Base-by-base conservation (phyloP, 169 alveolate species). In the Cryptosporidium sp. region DNA sequence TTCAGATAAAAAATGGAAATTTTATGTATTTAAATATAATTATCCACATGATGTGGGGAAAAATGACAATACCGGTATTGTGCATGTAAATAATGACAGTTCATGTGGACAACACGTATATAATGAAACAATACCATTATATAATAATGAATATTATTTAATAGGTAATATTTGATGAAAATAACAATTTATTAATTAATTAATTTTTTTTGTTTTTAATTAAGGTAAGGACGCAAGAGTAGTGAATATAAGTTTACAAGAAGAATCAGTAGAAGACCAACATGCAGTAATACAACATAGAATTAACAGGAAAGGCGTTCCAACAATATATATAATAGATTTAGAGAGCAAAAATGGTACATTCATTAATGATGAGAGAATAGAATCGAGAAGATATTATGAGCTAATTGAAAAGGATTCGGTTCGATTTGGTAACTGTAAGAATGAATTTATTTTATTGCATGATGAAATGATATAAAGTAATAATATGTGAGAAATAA, bases 271-370 rank as follows among this genome's bases (percentile, higher is more conserved):
- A 26, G 96, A 98, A 5, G 94, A 94, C 58, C 99, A 98, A 86
- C 99, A 98, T 91, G 99, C 99, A 10, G 99, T 97, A n/a, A 96
- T 98, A 51, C 98, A 97, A 87, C 97, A 94, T 91, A 93, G 99
- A 74, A 91, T 89, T 33, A 93, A 86, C 35, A 93, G 91, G 58
- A 85, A 94, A 31, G 70, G 69, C 16, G 62, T 9, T 23, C 67
- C 61, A 50, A 92, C 93, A 43, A 99, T 99, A 3, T 98, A 97
- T 92, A 75, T 97, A 50, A 96, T 98, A 85, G 99, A 98, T 93
- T 93, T 98, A 84, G 97, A 97, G 80, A 97, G 99, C 80, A 96
- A 98, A 12, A 96, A 96, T 89, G 98, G 99, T 48, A 97, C 99
- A 10, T 96, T 67, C 51, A 86, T 98, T 71, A 98, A 98, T 92